These are phyloP conservation scores for Pseudonitzschia pungens DNA, from an alignment of 108 stramenopile genomes.

Conservation along the genomic window DNA sequence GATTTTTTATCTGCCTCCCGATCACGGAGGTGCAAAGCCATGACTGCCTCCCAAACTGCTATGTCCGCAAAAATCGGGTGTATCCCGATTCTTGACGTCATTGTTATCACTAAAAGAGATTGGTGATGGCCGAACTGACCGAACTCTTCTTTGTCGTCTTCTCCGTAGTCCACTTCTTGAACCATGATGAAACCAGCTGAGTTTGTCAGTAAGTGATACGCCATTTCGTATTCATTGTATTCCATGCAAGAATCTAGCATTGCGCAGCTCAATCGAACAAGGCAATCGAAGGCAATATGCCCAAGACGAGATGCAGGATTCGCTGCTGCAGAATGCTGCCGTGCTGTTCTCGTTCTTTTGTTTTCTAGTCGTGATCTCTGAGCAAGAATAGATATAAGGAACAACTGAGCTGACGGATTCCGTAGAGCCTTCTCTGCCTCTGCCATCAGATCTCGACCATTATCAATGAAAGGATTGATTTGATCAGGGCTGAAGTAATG, in stretches of 20 bases:
- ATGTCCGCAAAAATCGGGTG: slow-evolving; percentile 84
- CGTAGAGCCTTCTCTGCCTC: slow-evolving; percentile 80
- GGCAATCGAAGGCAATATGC: slow-evolving; percentile 64
- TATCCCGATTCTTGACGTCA: slow-evolving; percentile 72
- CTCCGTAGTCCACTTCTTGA: slow-evolving; percentile 5
- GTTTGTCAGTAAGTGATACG: slow-evolving; percentile 67
- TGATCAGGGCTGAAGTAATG: slow-evolving; percentile 1
- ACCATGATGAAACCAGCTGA: slow-evolving; percentile 77
- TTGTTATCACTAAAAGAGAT: slow-evolving; percentile 41
- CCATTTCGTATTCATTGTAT: slow-evolving; percentile 73
- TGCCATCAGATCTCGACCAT: slow-evolving; percentile 66
- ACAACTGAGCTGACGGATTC: slow-evolving; percentile 77
- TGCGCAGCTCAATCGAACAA: slow-evolving; percentile 72
- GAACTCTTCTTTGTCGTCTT: slow-evolving; percentile 16
- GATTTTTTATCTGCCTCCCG: no score
- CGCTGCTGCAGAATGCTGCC: slow-evolving; percentile 33
- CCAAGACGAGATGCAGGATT: slow-evolving; percentile 63
- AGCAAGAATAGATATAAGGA: slow-evolving; percentile 66
- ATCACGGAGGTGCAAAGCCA: slow-evolving; percentile 56
- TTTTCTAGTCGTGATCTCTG: slow-evolving; percentile 62
- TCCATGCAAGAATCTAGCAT: slow-evolving; percentile 83
- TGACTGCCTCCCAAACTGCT: slow-evolving; percentile 74
- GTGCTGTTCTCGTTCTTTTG: slow-evolving; percentile 37
- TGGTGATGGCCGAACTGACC: slow-evolving; percentile 16
- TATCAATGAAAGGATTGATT: slow-evolving; percentile 52